Conservation (phyloP, 345 rosid genomes). For the Eucalyptus rudis region DNA sequence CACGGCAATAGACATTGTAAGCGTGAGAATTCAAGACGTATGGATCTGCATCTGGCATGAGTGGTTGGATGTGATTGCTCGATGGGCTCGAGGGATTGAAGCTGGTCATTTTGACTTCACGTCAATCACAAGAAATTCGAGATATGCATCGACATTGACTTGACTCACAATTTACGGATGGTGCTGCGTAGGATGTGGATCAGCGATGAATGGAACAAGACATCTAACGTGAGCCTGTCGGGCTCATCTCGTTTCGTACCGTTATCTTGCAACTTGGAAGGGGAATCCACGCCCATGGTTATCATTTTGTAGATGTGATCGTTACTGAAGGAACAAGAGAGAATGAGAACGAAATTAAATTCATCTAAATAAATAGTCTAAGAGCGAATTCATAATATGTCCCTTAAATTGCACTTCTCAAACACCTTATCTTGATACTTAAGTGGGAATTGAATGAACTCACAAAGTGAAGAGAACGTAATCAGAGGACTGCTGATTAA, state of each 20-base stretch:
- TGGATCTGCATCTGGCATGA: not conserved
- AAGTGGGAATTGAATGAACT: fast-evolving
- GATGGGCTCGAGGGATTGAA: not conserved
- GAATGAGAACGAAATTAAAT: not conserved
- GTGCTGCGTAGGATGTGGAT: not conserved
- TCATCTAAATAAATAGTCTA: not conserved
- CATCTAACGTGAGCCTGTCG: not conserved
- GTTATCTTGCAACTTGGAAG: not conserved
- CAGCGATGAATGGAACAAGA: not conserved
- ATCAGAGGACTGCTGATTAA: not conserved
- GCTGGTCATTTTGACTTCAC: not conserved
- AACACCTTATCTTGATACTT: not conserved
- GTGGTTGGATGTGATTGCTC: not conserved
- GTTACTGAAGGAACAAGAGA: not conserved
- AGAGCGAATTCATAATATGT: not conserved
- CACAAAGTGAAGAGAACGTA: not conserved
- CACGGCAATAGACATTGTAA: not conserved
- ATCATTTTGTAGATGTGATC: not conserved
- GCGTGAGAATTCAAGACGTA: not conserved
- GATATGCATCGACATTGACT: not conserved
- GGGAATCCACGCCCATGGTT: not conserved
- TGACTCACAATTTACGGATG: not conserved
- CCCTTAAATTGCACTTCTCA: not conserved
- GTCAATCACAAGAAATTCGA: not conserved
- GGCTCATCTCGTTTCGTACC: not conserved